Base-by-base conservation (phyloP, 192 early-diverging fungal species). In the Backusella parvicylindrica region DNA sequence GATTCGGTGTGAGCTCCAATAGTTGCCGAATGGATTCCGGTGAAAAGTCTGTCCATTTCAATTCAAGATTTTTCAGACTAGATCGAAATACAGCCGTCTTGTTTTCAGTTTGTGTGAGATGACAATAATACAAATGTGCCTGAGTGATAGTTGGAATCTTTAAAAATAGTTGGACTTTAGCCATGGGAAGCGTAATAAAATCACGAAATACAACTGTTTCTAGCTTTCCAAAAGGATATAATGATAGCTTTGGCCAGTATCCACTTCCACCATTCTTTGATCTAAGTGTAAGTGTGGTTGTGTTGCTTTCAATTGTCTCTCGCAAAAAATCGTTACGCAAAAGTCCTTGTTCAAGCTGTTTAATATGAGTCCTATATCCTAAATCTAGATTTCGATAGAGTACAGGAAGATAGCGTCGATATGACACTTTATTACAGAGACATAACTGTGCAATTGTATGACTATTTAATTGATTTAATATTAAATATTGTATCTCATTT, bases 31-130 rank as follows among this genome's bases (percentile, higher is more conserved):
- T 36, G 8, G 71, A 50, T 23, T 30, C 53, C 12, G 50, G 33
- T 28, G 71, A 72, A 37, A 72, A 72, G 28, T 72, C 56, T 1
- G 71, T 72, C 71, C 71, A 72, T 23, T 37, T 36, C n/a, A 60
- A 26, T 36, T 63, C 56, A 21, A 72, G 35, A 37, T 21, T 56
- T 60, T 35, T n/a, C 71, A 60, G n/a, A 37, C 37, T 41, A 8
- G 28, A 35, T 50, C 12, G 30, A 53, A 53, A 23, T 26, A 36
- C 56, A n/a, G n/a, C 28, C 0, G n/a, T 41, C 41, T 41, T 53
- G 3, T 53, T 53, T 33, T 18, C 50, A 32, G 53, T 35, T 21
- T 12, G 32, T 32, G 23, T 35, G 6, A 72, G 32, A 18, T 60
- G 30, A 26, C 71, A 72, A 23, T 72, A 60, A 7, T 60, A 15